Percentiles rank a stretch among this genome's conserved stretches.
These are phyloP conservation scores for Chaetomiaceae sp. DNA, from an alignment of 2,329 filamentous ascomycete genomes.

Conservation along the genomic window DNA sequence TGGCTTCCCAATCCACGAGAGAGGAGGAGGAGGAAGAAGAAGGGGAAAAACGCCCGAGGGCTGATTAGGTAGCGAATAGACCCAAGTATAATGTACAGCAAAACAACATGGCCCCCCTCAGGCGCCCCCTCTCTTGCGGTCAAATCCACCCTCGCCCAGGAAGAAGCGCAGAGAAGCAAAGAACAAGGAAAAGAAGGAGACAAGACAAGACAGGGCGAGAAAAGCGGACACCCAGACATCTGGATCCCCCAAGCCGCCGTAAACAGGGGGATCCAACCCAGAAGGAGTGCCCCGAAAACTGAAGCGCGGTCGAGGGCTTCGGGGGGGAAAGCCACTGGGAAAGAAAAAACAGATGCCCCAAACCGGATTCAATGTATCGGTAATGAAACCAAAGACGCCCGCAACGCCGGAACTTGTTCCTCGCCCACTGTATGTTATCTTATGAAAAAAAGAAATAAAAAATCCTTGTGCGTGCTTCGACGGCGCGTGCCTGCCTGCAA, in stretches of 20 bases:
- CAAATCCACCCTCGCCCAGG: no score
- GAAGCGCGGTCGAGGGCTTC: not conserved
- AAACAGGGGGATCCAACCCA: no score
- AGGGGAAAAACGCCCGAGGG: not conserved
- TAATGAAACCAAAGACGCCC: slow-evolving; percentile 1
- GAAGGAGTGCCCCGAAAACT: not conserved
- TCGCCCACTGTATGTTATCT: slow-evolving; percentile 5
- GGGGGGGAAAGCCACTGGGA: not conserved
- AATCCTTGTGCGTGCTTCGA: not conserved
- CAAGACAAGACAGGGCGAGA: not conserved
- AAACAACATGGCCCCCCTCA: not conserved
- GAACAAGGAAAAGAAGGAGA: no score
- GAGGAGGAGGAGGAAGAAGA: not conserved
- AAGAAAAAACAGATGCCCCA: not conserved
- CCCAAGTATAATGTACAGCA: not conserved
- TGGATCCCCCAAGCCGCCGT: no score
- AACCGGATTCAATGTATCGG: slow-evolving; percentile 1
- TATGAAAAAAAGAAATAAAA: no score
- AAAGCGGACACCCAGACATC: not conserved
- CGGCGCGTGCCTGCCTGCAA: not conserved
- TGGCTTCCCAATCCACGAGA: not conserved
- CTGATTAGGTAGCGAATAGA: not conserved
- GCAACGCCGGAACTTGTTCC: slow-evolving; percentile 8
- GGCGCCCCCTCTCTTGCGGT: no score
- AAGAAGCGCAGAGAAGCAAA: no score